Evolutionary conservation across 2,329 filamentous ascomycete species (phyloP), one percentile per base, ranked within the genome.

Genomic region (Claviceps purpurea): DNA sequence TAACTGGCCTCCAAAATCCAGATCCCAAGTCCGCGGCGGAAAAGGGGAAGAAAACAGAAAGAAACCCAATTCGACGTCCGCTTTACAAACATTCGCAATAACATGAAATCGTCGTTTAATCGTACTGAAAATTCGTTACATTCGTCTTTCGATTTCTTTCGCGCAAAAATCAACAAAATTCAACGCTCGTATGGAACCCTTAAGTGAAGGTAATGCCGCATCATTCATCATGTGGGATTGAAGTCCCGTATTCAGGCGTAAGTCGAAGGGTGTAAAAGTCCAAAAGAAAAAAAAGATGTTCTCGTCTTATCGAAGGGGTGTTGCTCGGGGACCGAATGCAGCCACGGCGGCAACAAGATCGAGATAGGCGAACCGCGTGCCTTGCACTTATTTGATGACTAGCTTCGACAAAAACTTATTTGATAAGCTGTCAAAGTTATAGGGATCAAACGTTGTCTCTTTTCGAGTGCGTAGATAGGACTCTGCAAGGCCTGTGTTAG

Each of bases 391-490:
- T 95, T 96, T 50, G 68, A 96, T 95, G 67, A 96, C 90, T 64
- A 97, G 81, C 72, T 94, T 94, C 40, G 90, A 94, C 60, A 96
- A 73, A 75, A 97, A 96, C 75, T 96, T 97, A 76, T 95, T 96
- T 50, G 90, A 95, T 65, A 97, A 72, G 55, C 84, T 93, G 73
- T 97, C 91, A 65, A 96, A 97, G 73, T 97, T 88, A 61, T 85
- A 81, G 60, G 87, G 83, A 73, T 95, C 86, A 68, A 95, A 97
- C 69, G 85, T 88, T 62, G 85, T 81, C 54, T 84, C 82, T 59
- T 81, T 78, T 60, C 91, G 87, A 55, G 82, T 82, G 63, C 88
- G 84, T 56, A 97, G 79, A 70, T 96, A 97, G 52, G 80, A 75
- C 73, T 96, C 90, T 96, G 72, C 44, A 56, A 26, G 18, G n/a